Percentiles rank a stretch among this genome's conserved stretches.
These are phyloP conservation scores for Vitis riparia DNA, from an alignment of 164 flowering plant species.

Conservation along the genomic window DNA sequence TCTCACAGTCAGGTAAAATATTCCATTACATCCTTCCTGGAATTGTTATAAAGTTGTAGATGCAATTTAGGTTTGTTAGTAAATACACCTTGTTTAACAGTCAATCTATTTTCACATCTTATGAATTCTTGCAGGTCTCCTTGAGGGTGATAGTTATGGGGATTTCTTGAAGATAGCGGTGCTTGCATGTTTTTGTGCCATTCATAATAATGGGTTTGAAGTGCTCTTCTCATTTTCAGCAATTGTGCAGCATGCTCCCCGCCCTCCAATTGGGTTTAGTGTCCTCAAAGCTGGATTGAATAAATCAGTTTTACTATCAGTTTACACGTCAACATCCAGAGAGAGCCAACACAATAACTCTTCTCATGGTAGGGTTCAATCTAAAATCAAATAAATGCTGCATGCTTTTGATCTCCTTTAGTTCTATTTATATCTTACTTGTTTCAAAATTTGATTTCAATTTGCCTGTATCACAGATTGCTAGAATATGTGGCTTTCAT, in stretches of 20 bases:
- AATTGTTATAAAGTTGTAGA: not conserved
- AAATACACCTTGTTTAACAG: not conserved
- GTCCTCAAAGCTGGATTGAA: slow-evolving; percentile 79
- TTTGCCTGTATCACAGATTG: too few species aligned
- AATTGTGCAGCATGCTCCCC: slow-evolving; percentile 62
- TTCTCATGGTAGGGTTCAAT: slow-evolving; percentile 54
- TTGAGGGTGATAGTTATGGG: slow-evolving; percentile 45
- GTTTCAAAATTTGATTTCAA: not conserved
- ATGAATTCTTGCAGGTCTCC: slow-evolving; percentile 47
- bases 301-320: slow-evolving; percentile 74
- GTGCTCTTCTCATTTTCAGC: slow-evolving; percentile 71
- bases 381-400: slow-evolving; percentile 8
- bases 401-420: not conserved
- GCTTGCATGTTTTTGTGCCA: slow-evolving; percentile 65
- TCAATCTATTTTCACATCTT: too few species aligned
- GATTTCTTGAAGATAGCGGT: slow-evolving; percentile 60
- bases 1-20: slow-evolving; percentile 60
- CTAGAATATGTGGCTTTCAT: not conserved
- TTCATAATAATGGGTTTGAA: slow-evolving; percentile 77
- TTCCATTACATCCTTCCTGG: not conserved
- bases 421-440: not conserved
- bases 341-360: slow-evolving; percentile 25
- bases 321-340: slow-evolving; percentile 44
- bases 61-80: not conserved
- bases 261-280: slow-evolving; percentile 75